These are phyloP conservation scores for Starmerella vaccinii DNA, from an alignment of 805 yeast genomes.

Conservation along the genomic window DNA sequence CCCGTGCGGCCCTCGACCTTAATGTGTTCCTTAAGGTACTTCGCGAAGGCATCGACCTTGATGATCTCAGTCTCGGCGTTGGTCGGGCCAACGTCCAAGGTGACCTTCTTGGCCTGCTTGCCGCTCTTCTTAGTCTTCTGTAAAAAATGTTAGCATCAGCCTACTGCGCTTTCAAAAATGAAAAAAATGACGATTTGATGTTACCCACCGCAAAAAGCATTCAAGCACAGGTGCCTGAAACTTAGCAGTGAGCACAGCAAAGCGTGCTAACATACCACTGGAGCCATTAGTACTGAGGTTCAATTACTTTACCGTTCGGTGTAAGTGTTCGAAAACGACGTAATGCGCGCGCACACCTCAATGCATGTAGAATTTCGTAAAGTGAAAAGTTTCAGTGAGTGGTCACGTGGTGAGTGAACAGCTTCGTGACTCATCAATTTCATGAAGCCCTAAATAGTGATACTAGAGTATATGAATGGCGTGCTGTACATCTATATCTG, in stretches of 20 bases:
- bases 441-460: slow-evolving; percentile 4
- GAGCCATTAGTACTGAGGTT: slow-evolving; percentile 58
- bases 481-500: background rate
- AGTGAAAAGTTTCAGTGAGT: slow-evolving; percentile 3
- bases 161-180: slow-evolving; percentile 48
- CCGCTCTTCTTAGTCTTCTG: slow-evolving; percentile 48
- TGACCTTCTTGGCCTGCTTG: slow-evolving; percentile 70
- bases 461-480: background rate
- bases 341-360: background rate
- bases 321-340: background rate
- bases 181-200: slow-evolving; percentile 20
- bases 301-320: slow-evolving; percentile 12
- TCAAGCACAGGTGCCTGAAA: background rate
- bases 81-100: slow-evolving; percentile 92
- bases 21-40: slow-evolving; percentile 98
- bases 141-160: slow-evolving; percentile 43
- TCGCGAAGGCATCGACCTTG: slow-evolving; percentile 95
- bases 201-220: slow-evolving; percentile 24
- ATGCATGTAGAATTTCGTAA: background rate
- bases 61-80: slow-evolving; percentile 97
- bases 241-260: slow-evolving; percentile 32
- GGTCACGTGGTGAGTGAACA: background rate
- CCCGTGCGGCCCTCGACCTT: slow-evolving; percentile 95
- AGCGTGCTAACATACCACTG: slow-evolving; percentile 66
- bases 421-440: background rate